Conservation (phyloP, 179 eudicot genomes). For the Pouteria campechiana region DNA sequence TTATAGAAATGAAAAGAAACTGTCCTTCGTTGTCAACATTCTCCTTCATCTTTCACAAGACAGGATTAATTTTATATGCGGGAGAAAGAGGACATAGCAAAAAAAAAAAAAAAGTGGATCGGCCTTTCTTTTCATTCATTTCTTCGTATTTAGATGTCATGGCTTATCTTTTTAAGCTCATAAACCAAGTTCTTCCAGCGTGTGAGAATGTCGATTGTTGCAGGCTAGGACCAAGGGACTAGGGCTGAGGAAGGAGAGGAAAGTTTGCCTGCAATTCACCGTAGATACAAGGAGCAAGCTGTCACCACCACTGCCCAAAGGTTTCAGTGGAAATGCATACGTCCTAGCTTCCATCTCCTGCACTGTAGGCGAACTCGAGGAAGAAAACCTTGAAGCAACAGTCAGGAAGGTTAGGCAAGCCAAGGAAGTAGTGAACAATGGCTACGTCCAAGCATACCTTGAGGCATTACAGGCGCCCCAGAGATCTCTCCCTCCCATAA, state of each 20-base stretch:
- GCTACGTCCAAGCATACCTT: not conserved
- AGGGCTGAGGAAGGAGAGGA: not conserved
- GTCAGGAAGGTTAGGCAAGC: not conserved
- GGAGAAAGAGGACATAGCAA: too few relatives aligned
- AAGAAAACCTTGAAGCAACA: not conserved
- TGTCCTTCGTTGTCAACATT: too few relatives aligned
- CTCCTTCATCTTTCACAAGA: too few relatives aligned
- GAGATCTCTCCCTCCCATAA: not conserved
- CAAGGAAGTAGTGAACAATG: not conserved
- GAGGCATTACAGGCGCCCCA: not conserved
- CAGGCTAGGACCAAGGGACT: conserved; percentile 2
- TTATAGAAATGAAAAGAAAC: too few relatives aligned
- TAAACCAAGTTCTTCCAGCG: too few relatives aligned
- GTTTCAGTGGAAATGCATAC: conserved; percentile 1
- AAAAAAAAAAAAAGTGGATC: too few relatives aligned
- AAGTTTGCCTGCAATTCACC: conserved; percentile 3
- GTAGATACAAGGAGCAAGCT: conserved; percentile 4
- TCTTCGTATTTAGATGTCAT: too few relatives aligned
- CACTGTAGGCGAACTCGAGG: not conserved
- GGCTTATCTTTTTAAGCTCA: too few relatives aligned
- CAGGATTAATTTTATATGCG: too few relatives aligned
- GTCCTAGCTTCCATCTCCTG: not conserved
- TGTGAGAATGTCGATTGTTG: too few relatives aligned
- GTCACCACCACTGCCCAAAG: conserved; percentile 1
- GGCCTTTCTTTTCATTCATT: too few relatives aligned